Conservation (phyloP, 306 rosid genomes). For the Trichosanthes truncata region DNA sequence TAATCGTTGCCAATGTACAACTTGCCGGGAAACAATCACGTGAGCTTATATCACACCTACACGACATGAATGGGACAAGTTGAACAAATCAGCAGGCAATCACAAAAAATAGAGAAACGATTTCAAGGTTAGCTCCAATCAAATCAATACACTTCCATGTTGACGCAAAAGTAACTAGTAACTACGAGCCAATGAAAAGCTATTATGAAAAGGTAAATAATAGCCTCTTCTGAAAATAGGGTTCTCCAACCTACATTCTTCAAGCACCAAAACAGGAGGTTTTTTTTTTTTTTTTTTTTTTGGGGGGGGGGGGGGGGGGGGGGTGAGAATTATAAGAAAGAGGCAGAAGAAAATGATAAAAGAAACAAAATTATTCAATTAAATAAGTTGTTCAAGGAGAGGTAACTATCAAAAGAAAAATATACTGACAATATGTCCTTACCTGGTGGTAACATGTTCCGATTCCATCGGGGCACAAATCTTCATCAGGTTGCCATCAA, state of each 20-base stretch:
- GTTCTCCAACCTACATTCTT: background rate
- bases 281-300: too few relatives aligned
- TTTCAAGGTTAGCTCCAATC: background rate
- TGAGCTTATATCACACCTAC: slow-evolving; percentile 28
- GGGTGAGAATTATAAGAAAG: too few relatives aligned
- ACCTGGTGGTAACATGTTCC: slow-evolving; percentile 9
- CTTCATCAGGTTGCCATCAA: slow-evolving; percentile 34
- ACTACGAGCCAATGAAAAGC: background rate
- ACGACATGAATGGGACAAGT: background rate
- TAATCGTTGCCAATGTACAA: slow-evolving; percentile 10
- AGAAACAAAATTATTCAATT: background rate
- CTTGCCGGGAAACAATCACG: slow-evolving; percentile 2
- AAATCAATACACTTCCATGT: background rate
- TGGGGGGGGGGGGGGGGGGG: background rate
- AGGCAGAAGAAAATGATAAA: background rate
- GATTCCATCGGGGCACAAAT: slow-evolving; percentile 12
- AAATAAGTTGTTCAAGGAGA: background rate
- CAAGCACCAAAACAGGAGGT: background rate
- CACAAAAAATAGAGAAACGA: background rate
- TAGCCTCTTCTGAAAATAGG: background rate
- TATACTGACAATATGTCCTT: background rate
- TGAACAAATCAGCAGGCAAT: background rate
- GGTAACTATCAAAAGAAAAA: background rate
- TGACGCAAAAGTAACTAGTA: background rate
- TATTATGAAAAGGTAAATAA: background rate